Evolutionary conservation across 441 rosid genomes (phyloP).

Genomic region (Erodium texanum): DNA sequence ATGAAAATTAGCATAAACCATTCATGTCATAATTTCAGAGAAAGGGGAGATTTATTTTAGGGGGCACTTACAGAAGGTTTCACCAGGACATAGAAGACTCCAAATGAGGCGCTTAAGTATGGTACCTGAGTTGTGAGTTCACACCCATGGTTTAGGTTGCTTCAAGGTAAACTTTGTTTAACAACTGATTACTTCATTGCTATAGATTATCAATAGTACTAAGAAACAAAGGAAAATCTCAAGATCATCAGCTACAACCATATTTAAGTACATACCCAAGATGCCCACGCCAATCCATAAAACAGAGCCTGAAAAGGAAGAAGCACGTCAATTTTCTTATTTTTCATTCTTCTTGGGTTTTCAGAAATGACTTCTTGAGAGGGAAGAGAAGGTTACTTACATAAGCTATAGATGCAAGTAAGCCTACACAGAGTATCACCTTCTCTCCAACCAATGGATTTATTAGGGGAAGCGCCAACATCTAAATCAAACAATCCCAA

Average conservation of each 20-base stretch:
- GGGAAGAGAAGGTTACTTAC: slow-evolving; percentile 28
- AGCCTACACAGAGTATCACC: slow-evolving; percentile 33
- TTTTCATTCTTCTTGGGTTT: not conserved
- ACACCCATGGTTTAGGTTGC: not conserved
- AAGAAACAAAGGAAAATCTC: not conserved
- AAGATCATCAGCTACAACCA: not conserved
- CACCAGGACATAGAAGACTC: slow-evolving; percentile 21
- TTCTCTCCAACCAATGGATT: slow-evolving; percentile 48
- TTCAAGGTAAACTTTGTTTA: not conserved
- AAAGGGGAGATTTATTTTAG: not conserved
- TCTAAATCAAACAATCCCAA: slow-evolving; percentile 16
- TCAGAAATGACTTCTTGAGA: not conserved
- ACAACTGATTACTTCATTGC: not conserved
- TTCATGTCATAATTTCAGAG: not conserved
- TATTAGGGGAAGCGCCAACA: slow-evolving; percentile 43
- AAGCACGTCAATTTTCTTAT: not conserved
- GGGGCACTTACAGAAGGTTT: slow-evolving; percentile 21
- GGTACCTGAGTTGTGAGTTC: slow-evolving; percentile 35
- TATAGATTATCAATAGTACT: not conserved
- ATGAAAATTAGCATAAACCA: not conserved
- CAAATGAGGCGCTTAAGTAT: slow-evolving; percentile 29
- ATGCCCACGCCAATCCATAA: slow-evolving; percentile 48
- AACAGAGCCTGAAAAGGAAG: slow-evolving; percentile 33
- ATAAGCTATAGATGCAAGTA: slow-evolving; percentile 47
- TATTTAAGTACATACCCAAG: slow-evolving; percentile 35